Percentiles rank a stretch among this genome's conserved stretches.
Conservation (phyloP, 805 yeast species). For the Vanderwaltozyma verrucispora region DNA sequence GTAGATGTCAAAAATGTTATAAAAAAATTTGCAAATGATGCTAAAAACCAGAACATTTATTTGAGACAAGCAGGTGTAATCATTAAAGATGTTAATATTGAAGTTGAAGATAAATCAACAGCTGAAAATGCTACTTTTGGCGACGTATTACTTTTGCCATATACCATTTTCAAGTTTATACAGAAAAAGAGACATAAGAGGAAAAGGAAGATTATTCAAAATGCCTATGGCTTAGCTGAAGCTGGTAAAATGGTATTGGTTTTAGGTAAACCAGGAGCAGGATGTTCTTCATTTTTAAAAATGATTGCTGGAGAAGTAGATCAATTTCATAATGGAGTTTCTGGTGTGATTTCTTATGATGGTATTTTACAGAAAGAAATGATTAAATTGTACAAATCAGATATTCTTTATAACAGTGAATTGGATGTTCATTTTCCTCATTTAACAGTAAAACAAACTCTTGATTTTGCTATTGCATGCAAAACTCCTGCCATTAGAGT, state of each 20-base stretch:
- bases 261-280: conserved; percentile 63
- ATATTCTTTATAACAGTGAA: conserved; percentile 54
- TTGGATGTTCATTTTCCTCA: conserved; percentile 55
- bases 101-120: conserved; percentile 29
- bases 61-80: conserved; percentile 33
- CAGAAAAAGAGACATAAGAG: conserved; percentile 18
- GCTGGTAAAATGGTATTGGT: conserved; percentile 60
- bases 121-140: conserved; percentile 26
- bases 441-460: conserved; percentile 48
- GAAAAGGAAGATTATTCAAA: conserved; percentile 27
- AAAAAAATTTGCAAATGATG: conserved; percentile 27
- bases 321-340: conserved; percentile 27
- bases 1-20: conserved; percentile 14
- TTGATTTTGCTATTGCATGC: conserved; percentile 42
- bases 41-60: conserved; percentile 34
- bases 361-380: conserved; percentile 28
- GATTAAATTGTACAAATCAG: conserved; percentile 41
- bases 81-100: conserved; percentile 24
- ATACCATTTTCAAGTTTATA: conserved; percentile 12
- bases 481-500: conserved; percentile 48
- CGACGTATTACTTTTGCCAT: conserved; percentile 22
- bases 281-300: conserved; percentile 56
- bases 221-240: conserved; percentile 34
- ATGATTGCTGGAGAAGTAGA: conserved; percentile 45
- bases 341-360: conserved; percentile 47